Evolutionary conservation across 2,329 filamentous ascomycete genomes (phyloP).

Genomic region (Paecilomyces fulvus): DNA sequence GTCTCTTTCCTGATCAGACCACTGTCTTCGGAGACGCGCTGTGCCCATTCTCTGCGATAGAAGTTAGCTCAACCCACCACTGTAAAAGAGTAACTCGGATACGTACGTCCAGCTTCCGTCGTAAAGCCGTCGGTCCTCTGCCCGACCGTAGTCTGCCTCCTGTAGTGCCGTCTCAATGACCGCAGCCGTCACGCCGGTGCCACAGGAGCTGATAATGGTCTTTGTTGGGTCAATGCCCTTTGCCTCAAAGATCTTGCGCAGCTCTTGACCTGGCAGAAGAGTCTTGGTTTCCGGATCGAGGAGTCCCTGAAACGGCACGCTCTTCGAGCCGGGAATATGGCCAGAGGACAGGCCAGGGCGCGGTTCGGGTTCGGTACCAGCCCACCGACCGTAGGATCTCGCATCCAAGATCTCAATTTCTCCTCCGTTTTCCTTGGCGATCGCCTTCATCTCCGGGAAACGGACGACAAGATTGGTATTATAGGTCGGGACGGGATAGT

Average conservation of each 20-base stretch:
- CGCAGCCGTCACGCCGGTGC: conserved; percentile 88
- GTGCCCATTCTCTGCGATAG: conserved; percentile 41
- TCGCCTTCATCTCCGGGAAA: conserved; percentile 74
- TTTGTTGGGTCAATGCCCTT: conserved; percentile 71
- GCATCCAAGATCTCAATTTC: conserved; percentile 90
- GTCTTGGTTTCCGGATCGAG: conserved; percentile 78
- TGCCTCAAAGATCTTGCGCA: conserved; percentile 67
- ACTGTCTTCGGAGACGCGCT: conserved; percentile 38
- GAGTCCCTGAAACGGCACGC: conserved; percentile 68
- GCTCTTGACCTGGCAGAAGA: conserved; percentile 61
- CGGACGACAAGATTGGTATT: conserved; percentile 59
- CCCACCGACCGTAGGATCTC: conserved; percentile 68
- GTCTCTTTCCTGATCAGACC: conserved; percentile 35
- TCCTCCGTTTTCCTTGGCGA: conserved; percentile 68
- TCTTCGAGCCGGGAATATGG: conserved; percentile 83
- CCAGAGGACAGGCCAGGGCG: conserved; percentile 78
- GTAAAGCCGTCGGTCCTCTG: conserved; percentile 66
- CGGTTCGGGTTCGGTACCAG: conserved; percentile 76
- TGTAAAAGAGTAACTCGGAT: not conserved
- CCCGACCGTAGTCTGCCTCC: conserved; percentile 64
- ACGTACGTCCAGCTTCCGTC: conserved; percentile 98
- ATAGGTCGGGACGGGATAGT: conserved; percentile 48
- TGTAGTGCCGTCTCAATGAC: conserved; percentile 80
- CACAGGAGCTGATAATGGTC: conserved; percentile 81
- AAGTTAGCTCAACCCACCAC: not conserved